These are phyloP conservation scores for Tinospora cordifolia DNA, from an alignment of 164 flowering plant species.

Conservation along the genomic window DNA sequence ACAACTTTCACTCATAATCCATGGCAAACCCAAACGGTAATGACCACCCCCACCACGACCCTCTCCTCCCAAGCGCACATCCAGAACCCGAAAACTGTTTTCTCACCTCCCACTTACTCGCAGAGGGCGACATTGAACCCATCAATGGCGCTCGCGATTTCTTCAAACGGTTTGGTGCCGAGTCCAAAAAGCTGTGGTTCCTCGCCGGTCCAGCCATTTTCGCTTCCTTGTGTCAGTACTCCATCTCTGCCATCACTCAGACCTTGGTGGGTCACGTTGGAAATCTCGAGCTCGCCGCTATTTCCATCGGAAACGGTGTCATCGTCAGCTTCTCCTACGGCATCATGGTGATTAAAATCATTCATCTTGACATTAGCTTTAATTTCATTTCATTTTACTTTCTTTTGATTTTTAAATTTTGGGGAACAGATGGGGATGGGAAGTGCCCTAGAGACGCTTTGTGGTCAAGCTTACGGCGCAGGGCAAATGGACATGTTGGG, in stretches of 20 bases:
- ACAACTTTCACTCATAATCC: not conserved
- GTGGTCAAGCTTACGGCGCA: conserved; percentile 80
- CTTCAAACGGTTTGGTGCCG: conserved; percentile 26
- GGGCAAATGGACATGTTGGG: conserved; percentile 61
- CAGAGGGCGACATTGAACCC: conserved; percentile 14
- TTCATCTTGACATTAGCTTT: too few species aligned
- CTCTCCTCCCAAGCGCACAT: not conserved
- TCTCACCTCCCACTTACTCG: conserved; percentile 2
- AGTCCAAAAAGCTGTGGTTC: conserved; percentile 52
- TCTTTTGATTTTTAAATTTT: too few species aligned
- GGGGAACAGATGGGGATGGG: conserved; percentile 63
- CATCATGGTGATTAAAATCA: conserved; percentile 31
- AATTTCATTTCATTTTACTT: too few species aligned
- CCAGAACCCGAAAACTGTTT: conserved; percentile 2
- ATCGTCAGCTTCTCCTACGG: conserved; percentile 66
- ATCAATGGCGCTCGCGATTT: conserved; percentile 1
- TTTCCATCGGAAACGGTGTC: conserved; percentile 60
- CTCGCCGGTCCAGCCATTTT: conserved; percentile 72
- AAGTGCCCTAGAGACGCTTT: conserved; percentile 75
- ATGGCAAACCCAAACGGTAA: not conserved
- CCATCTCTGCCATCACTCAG: conserved; percentile 64
- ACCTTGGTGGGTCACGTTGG: conserved; percentile 58
- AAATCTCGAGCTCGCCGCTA: conserved; percentile 51
- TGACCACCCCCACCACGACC: not conserved
- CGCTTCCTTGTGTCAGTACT: conserved; percentile 54